Conservation (phyloP, 345 rosid species). For the Leavenworthia alabamica region DNA sequence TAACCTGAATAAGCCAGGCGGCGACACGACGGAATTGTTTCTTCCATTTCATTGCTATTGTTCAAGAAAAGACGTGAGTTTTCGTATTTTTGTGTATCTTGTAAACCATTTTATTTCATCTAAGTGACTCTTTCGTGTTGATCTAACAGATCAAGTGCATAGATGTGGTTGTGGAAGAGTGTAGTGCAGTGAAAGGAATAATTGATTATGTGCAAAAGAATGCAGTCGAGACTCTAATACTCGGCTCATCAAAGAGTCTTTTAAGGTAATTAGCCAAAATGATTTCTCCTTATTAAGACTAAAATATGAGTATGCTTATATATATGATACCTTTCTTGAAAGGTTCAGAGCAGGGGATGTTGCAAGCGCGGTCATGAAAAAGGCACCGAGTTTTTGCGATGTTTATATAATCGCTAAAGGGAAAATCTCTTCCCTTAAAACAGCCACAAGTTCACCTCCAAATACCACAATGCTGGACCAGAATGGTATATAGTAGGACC, state of each 20-base stretch:
- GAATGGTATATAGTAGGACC: constrained; percentile 10
- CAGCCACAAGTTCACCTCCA: constrained; percentile 46
- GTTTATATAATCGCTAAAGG: constrained; percentile 67
- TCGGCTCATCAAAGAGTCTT: constrained; percentile 56
- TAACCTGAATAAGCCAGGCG: constrained; percentile 23
- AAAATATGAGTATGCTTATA: neutral
- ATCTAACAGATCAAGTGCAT: constrained; percentile 49
- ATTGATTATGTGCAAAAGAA: constrained; percentile 36
- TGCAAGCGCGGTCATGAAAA: constrained; percentile 49
- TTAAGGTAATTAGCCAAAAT: too few species aligned
- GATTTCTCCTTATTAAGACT: neutral
- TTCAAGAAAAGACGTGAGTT: constrained; percentile 63
- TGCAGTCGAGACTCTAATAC: constrained; percentile 39
- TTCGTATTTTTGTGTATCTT: neutral
- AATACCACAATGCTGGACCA: constrained; percentile 3
- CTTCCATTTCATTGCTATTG: constrained; percentile 89
- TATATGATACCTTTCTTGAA: constrained; percentile 23
- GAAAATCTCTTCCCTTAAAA: constrained; percentile 47
- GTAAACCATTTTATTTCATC: neutral
- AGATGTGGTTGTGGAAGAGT: constrained; percentile 55
- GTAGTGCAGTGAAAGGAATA: constrained; percentile 48
- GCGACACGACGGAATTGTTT: too few species aligned
- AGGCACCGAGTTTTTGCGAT: constrained; percentile 61
- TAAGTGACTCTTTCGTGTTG: neutral
- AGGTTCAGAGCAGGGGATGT: constrained; percentile 61